phyloP scores from a whole-genome alignment of 2,329 filamentous ascomycete genomes.

The Alternaria hordeiaustralica region DNA sequence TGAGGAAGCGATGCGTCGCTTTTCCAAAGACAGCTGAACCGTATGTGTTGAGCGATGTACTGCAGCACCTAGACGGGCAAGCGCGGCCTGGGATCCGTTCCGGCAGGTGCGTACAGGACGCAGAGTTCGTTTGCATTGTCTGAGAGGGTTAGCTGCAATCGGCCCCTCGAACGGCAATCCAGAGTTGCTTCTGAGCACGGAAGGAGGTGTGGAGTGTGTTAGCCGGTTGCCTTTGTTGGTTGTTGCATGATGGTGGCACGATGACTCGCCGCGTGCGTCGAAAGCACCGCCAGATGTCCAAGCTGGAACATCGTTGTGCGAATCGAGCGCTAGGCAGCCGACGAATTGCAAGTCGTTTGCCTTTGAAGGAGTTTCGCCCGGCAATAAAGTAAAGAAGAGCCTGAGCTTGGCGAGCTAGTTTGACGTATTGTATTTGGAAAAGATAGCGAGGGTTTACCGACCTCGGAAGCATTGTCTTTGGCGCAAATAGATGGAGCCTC shows the following conservation, averaged over 20 bases:
- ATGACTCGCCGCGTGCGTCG: slow-evolving; percentile 20
- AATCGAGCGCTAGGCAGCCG: slow-evolving; percentile 22
- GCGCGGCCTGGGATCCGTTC: neutral
- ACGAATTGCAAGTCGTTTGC: slow-evolving; percentile 24
- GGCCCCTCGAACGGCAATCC: slow-evolving; percentile 17
- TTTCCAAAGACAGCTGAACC: slow-evolving; percentile 4
- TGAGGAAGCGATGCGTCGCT: slow-evolving; percentile 2
- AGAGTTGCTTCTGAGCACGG: slow-evolving; percentile 11
- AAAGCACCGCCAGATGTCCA: slow-evolving; percentile 16
- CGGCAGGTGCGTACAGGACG: slow-evolving; percentile 17
- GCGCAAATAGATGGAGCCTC: slow-evolving; percentile 21
- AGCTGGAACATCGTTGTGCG: slow-evolving; percentile 25
- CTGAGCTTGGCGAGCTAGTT: slow-evolving; percentile 27
- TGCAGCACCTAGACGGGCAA: slow-evolving; percentile 7
- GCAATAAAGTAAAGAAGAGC: slow-evolving; percentile 26
- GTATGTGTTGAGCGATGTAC: slow-evolving; percentile 12
- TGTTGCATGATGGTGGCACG: slow-evolving; percentile 30
- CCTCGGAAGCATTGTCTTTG: slow-evolving; percentile 16
- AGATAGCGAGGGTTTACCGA: slow-evolving; percentile 10
- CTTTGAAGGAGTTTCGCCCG: slow-evolving; percentile 28
- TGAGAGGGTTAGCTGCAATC: slow-evolving; percentile 20
- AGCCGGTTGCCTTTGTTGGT: slow-evolving; percentile 19
- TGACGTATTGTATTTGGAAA: slow-evolving; percentile 8
- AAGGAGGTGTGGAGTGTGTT: slow-evolving; percentile 8
- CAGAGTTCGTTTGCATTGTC: slow-evolving; percentile 12